These are phyloP conservation scores for Yarrowia keelungensis DNA, from an alignment of 805 yeast species.

Conservation along the genomic window DNA sequence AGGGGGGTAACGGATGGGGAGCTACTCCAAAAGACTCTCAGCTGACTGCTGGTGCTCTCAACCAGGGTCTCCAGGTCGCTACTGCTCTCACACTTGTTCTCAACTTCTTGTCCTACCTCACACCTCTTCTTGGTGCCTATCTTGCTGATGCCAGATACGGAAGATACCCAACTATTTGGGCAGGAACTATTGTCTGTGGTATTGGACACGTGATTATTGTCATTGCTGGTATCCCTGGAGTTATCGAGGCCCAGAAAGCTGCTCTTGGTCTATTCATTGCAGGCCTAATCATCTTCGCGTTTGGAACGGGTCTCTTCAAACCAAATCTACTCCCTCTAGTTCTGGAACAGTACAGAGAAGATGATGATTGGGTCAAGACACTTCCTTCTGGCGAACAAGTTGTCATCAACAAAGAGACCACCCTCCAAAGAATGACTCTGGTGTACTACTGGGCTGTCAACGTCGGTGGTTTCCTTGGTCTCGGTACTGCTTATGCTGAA, in stretches of 20 bases:
- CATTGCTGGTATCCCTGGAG: conserved; percentile 14
- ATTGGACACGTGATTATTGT: conserved; percentile 22
- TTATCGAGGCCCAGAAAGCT: conserved; percentile 12
- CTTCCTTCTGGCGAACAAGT: conserved; percentile 3
- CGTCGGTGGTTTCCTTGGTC: conserved; percentile 60
- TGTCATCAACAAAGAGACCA: conserved; percentile 44
- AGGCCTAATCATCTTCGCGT: conserved; percentile 16
- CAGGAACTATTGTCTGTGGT: conserved; percentile 16
- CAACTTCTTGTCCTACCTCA: conserved; percentile 18
- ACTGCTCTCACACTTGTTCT: conserved; percentile 17
- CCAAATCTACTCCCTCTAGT: conserved; percentile 12
- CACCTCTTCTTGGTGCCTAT: conserved; percentile 14
- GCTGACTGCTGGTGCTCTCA: conserved; percentile 12
- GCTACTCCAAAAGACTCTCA: conserved; percentile 49
- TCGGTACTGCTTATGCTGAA: conserved; percentile 10
- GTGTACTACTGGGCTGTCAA: conserved; percentile 64
- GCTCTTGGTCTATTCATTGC: conserved; percentile 7
- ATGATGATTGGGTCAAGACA: conserved; percentile 19
- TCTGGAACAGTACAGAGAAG: conserved; percentile 17
- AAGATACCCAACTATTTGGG: conserved; percentile 19
- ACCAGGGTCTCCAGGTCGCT: conserved; percentile 12
- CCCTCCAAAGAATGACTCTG: conserved; percentile 51
- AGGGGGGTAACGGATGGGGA: conserved; percentile 58
- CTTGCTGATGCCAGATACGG: conserved; percentile 20
- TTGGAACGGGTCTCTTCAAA: conserved; percentile 12